Percentiles rank a stretch among this genome's conserved stretches.
Conservation (phyloP, 768 basidiomycete species). For the Lepiota venenata region DNA sequence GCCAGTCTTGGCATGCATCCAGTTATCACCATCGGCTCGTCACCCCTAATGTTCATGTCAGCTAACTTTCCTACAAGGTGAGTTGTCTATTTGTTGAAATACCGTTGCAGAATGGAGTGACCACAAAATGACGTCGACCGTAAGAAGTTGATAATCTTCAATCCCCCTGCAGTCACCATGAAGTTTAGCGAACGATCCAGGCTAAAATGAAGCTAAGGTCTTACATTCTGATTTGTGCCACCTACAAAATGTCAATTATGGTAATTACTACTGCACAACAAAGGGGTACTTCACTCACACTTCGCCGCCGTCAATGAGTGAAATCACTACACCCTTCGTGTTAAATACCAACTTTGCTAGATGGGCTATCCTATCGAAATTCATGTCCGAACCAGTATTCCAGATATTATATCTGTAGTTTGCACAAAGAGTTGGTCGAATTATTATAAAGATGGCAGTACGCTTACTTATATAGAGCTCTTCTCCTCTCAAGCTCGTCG, state of each 20-base stretch:
- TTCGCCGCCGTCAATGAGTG: constrained; percentile 79
- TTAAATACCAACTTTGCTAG: constrained; percentile 91
- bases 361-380: constrained; percentile 93
- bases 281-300: constrained; percentile 48
- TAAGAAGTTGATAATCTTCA: constrained; percentile 36
- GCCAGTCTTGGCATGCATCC: constrained; percentile 83
- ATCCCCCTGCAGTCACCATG: constrained; percentile 36
- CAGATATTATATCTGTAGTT: constrained; percentile 77
- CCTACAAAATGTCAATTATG: constrained; percentile 29
- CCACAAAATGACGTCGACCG: constrained; percentile 75
- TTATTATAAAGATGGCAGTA: neutral
- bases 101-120: constrained; percentile 82
- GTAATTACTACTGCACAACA: neutral
- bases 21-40: constrained; percentile 84
- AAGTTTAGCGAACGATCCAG: constrained; percentile 3
- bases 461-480: constrained; percentile 81
- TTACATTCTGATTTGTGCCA: constrained; percentile 91
- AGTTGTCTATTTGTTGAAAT: constrained; percentile 16
- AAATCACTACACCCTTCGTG: constrained; percentile 81
- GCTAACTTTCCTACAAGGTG: neutral
- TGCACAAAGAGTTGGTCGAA: constrained; percentile 1
- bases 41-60: constrained; percentile 45
- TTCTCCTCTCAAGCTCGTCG: constrained; percentile 76
- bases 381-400: constrained; percentile 80
- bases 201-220: constrained; percentile 17